Conservation (phyloP, 306 rosid genomes). For the Lagenaria siceraria region DNA sequence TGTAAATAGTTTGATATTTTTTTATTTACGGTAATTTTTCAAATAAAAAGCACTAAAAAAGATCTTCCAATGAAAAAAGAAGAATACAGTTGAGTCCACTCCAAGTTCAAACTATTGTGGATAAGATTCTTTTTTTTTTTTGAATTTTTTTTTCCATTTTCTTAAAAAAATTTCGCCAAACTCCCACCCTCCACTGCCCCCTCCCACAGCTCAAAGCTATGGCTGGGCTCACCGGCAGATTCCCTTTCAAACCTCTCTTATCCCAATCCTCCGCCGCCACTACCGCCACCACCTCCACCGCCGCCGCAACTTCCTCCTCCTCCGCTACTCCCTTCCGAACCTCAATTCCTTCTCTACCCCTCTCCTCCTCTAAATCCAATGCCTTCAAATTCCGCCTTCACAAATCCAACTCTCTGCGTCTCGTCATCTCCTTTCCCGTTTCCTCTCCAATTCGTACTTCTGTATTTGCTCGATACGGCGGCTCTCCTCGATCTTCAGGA, state of each 20-base stretch:
- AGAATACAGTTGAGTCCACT: background rate
- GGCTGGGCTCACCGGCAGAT: conserved; percentile 61
- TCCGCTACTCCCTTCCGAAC: conserved; percentile 5
- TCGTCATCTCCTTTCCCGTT: conserved; percentile 2
- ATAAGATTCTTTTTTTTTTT: background rate
- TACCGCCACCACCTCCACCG: background rate
- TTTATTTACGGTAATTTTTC: too few species aligned
- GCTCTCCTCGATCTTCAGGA: conserved; percentile 30
- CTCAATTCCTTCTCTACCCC: conserved; percentile 11
- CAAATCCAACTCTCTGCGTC: conserved; percentile 16
- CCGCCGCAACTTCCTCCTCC: conserved; percentile 7
- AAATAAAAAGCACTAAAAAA: too few species aligned
- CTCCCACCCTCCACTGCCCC: background rate
- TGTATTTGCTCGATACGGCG: conserved; percentile 46
- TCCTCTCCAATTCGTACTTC: conserved; percentile 12
- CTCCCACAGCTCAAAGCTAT: conserved; percentile 20
- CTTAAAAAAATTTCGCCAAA: background rate
- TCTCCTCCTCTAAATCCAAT: conserved; percentile 35
- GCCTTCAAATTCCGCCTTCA: conserved; percentile 38
- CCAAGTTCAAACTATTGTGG: background rate
- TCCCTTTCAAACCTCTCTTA: conserved; percentile 30
- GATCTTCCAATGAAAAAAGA: background rate
- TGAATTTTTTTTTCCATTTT: background rate
- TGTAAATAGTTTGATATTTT: too few species aligned
- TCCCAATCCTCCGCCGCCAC: conserved; percentile 4